Percentiles rank a stretch among this genome's conserved stretches.
Evolutionary conservation across 176 grass and related monocot species (phyloP).

Genomic region (Juncus effusus): DNA sequence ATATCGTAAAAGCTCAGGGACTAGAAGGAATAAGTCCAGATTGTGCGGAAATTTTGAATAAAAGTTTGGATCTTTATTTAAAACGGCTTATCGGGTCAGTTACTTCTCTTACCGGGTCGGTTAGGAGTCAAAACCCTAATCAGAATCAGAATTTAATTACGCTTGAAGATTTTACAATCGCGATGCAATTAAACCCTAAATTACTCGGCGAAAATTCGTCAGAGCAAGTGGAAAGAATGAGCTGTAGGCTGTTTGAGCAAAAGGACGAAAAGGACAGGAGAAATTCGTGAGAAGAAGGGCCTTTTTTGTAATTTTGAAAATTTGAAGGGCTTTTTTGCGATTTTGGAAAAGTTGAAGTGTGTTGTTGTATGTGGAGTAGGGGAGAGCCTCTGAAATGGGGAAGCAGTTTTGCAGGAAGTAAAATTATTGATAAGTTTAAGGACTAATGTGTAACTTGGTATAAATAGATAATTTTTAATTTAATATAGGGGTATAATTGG

Average conservation of each 20-base stretch:
- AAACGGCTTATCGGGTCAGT: conserved; percentile 70
- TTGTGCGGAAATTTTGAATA: conserved; percentile 78
- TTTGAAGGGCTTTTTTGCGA: conserved; percentile 11
- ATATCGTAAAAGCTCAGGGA: conserved; percentile 58
- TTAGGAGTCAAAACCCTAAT: conserved; percentile 9
- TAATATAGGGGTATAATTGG: conserved; percentile 28
- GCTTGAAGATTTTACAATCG: conserved; percentile 23
- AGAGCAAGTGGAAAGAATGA: conserved; percentile 26
- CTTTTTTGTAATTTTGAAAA: not conserved
- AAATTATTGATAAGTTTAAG: not conserved
- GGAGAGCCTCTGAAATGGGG: conserved; percentile 14
- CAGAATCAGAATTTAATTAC: not conserved
- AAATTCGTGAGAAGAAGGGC: not conserved
- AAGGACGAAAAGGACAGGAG: conserved; percentile 25
- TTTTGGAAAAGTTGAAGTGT: conserved; percentile 15
- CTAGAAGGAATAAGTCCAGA: conserved; percentile 62
- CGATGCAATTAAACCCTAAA: conserved; percentile 22
- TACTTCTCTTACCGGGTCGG: conserved; percentile 45
- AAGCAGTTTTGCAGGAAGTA: conserved; percentile 36
- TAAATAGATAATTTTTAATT: conserved; percentile 29
- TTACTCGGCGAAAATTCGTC: conserved; percentile 23
- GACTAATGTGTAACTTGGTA: conserved; percentile 36
- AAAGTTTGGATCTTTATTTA: conserved; percentile 58
- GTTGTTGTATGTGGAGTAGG: conserved; percentile 33
- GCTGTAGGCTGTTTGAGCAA: conserved; percentile 23